Evolutionary conservation across 2,329 filamentous ascomycete species (phyloP).

Genomic region (Alternaria consortialis): DNA sequence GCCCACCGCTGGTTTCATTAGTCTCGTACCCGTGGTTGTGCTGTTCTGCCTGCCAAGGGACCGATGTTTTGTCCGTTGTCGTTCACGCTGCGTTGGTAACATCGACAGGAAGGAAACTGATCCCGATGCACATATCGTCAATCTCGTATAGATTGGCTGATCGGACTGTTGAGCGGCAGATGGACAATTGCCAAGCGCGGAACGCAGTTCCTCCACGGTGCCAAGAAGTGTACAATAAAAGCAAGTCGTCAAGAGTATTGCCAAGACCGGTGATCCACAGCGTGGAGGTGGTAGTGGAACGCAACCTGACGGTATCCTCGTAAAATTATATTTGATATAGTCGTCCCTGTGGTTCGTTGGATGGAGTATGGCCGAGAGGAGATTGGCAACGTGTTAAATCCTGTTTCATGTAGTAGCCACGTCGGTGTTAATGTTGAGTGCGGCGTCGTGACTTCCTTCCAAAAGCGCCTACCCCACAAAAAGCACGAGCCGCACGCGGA

Average conservation of each 20-base stretch:
- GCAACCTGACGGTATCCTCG: too few relatives aligned
- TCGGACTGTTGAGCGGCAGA: slow-evolving; percentile 4
- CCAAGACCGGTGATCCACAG: slow-evolving; percentile 17
- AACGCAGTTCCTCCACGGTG: slow-evolving; percentile 28
- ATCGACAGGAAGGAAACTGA: background rate
- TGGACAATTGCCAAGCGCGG: slow-evolving; percentile 33
- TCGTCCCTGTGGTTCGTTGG: background rate
- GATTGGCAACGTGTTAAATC: background rate
- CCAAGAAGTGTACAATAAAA: slow-evolving; percentile 25
- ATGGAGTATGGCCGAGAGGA: background rate
- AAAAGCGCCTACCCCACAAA: slow-evolving; percentile 17
- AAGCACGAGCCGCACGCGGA: slow-evolving; percentile 8
- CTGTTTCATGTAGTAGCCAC: background rate
- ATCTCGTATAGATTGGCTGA: slow-evolving; percentile 16
- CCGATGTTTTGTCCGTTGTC: background rate
- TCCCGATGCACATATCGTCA: background rate
- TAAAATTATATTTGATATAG: too few relatives aligned
- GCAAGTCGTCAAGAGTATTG: slow-evolving; percentile 17
- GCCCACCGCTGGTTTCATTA: background rate
- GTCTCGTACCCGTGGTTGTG: background rate
- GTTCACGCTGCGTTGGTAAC: background rate
- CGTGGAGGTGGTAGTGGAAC: slow-evolving; percentile 5
- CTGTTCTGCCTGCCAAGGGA: slow-evolving; percentile 2
- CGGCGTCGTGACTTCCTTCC: slow-evolving; percentile 13
- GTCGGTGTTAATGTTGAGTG: background rate